phyloP scores from a whole-genome alignment of 78 protist species.

The Polysphondylium violaceum region DNA sequence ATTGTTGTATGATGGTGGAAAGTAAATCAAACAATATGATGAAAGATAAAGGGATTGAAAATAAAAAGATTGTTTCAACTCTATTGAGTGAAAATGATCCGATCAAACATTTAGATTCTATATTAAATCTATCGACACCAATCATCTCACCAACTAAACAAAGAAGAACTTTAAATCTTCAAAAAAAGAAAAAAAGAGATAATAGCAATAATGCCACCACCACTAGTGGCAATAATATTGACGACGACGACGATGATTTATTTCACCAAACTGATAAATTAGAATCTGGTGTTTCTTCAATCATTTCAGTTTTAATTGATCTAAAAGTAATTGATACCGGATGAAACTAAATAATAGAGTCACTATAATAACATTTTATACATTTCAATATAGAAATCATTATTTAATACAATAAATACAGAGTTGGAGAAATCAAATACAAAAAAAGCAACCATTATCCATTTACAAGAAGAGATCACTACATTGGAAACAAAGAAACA shows the following conservation, averaged over 20 bases:
- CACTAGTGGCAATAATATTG: neutral
- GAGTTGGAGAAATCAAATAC: conserved; percentile 47
- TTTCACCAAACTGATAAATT: conserved; percentile 34
- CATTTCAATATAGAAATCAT: conserved; percentile 13
- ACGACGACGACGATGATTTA: conserved; percentile 35
- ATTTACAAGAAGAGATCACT: conserved; percentile 4
- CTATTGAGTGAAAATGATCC: too few relatives aligned
- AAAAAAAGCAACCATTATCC: conserved; percentile 13
- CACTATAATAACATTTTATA: neutral
- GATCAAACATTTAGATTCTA: too few relatives aligned
- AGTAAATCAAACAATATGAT: too few relatives aligned
- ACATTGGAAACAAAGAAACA: conserved; percentile 5
- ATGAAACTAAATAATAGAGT: neutral
- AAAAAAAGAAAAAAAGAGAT: neutral
- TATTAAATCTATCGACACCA: too few relatives aligned
- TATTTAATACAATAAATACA: conserved; percentile 28
- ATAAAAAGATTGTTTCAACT: too few relatives aligned
- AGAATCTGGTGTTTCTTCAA: conserved; percentile 16
- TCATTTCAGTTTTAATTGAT: conserved; percentile 39
- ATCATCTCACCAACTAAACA: too few relatives aligned
- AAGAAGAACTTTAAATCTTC: neutral
- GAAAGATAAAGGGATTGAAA: too few relatives aligned
- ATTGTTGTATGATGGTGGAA: too few relatives aligned
- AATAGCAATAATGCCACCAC: neutral
- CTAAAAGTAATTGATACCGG: conserved; percentile 17